A percentile compares a stretch with the other conserved stretches of the same genome.
Conservation (phyloP, 768 basidiomycete species). For the Rhodotorula babjevae region DNA sequence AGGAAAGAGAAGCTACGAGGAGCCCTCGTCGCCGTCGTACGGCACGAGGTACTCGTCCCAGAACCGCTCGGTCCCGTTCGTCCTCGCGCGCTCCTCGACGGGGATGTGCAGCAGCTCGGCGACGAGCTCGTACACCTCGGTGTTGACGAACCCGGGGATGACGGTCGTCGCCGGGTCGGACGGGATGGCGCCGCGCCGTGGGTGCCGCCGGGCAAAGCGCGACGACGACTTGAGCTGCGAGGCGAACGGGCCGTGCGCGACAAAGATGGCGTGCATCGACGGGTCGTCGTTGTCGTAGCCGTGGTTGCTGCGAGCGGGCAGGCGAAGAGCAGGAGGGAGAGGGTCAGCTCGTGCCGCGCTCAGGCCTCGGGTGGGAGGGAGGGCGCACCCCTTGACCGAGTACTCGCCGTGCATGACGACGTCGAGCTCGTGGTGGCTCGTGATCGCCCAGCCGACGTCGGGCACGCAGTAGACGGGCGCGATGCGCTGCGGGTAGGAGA, state of each 20-base stretch:
- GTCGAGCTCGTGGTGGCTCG: slow-evolving; percentile 56
- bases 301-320: slow-evolving; percentile 56
- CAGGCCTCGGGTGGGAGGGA: no score
- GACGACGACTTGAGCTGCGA: slow-evolving; percentile 56
- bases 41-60: slow-evolving; percentile 68
- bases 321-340: background rate
- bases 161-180: slow-evolving; percentile 46
- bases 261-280: slow-evolving; percentile 83
- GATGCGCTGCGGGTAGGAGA: slow-evolving; percentile 57
- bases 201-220: slow-evolving; percentile 34
- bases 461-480: slow-evolving; percentile 84
- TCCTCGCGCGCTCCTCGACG: slow-evolving; percentile 52
- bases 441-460: slow-evolving; percentile 69
- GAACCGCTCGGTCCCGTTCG: slow-evolving; percentile 74
- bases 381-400: slow-evolving; percentile 51
- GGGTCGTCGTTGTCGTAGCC: slow-evolving; percentile 62
- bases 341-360: no score
- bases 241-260: slow-evolving; percentile 86
- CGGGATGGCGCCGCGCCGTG: slow-evolving; percentile 49
- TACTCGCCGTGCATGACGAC: slow-evolving; percentile 54
- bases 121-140: slow-evolving; percentile 64
- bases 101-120: slow-evolving; percentile 43
- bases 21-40: background rate
- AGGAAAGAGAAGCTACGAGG: no score
- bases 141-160: slow-evolving; percentile 77